Base-by-base conservation (phyloP, 805 yeast genomes). In the Diddensiella santjacobensis region DNA sequence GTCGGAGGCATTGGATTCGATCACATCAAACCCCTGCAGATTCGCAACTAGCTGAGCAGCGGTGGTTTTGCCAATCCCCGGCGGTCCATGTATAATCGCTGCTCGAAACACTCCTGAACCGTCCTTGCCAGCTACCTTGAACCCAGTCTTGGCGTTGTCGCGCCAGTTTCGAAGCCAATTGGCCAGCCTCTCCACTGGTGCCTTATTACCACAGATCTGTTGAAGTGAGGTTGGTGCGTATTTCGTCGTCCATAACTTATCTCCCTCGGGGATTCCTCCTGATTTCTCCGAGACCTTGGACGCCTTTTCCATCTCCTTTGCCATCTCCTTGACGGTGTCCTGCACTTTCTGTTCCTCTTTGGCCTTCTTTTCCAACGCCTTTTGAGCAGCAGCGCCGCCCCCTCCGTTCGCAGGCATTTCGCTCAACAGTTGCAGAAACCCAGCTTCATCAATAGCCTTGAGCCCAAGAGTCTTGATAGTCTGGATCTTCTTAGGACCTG, bases 401-500 rank as follows among this genome's bases (percentile, higher is more conserved):
- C 98, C 98, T 22, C 99, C 99, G 54, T 84, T 89, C 2, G 82
- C 83, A 0, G 99, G 98, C 93, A 91, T 86, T 4, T 80, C 77
- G 19, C 71, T 59, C 40, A 93, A 72, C 54, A 93, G 71, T 54
- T 81, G 80, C 36, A 86, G 67, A 57, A 93, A 89, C 0, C 98
- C 98, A 8, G 78, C 86, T 65, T 93, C 96, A 59, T 80, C 82
- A 51, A 91, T 83, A 36, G 95, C 88, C 66, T 90, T 90, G 47
- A 87, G 79, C 4, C 78, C 75, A 54, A 82, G 71, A 45, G 80
- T 78, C 58, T 79, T 83, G 55, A 95, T 91, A 60, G 83, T 87
- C 58, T 79, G 79, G 38, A 93, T 80, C 66, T 93, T 93, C n/a
- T 88, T 81, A 2, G 98, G 97, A 0, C 99, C 99, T 2, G 99